Evolutionary conservation across 2,329 filamentous ascomycete species (phyloP), one percentile per base, ranked within the genome.

Genomic region (Alternaria alternata): DNA sequence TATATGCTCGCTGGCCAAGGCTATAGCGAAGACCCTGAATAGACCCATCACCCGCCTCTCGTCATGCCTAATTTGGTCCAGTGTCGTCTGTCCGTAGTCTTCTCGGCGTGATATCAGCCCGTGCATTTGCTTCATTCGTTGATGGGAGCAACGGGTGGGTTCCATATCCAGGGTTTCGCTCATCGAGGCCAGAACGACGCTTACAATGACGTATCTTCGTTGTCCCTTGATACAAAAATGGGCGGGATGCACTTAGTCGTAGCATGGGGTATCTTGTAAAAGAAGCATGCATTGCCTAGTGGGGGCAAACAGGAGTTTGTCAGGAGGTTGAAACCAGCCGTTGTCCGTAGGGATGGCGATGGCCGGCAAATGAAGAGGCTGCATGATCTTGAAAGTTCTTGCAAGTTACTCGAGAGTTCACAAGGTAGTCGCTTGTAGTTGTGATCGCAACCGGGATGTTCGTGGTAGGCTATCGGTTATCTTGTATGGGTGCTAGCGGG

Each of bases 121-220:
- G 12, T 36, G 12, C 8, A 28, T 30, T 47, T 36, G 36, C 44
- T 34, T 58, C 49, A 72, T 73, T 76, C 68, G 71, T 69, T 68
- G 74, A 73, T 75, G 62, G 18, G 24, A 62, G 62, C 65, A 71
- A 66, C 62, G 44, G 41, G 64, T 63, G 64, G 69, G 57, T 53
- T 44, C 24, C 41, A 38, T n/a, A 52, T 57, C 61, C 55, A 56
- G 68, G 68, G 61, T 64, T 24, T 63, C 38, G 20, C 49, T 26
- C 46, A 74, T 73, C 71, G 66, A 60, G 44, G 18, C 47, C 55
- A 55, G 47, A 59, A 57, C 53, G 39, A 64, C 66, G 57, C 67
- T 63, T 56, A 49, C 41, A 32, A 70, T 77, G 74, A 76, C 73
- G 73, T 76, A 60, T 54, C 51, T 55, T 38, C 8, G 30, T 18